Conservation (phyloP, 2,329 filamentous ascomycete species). For the Plenodomus biglobosus region DNA sequence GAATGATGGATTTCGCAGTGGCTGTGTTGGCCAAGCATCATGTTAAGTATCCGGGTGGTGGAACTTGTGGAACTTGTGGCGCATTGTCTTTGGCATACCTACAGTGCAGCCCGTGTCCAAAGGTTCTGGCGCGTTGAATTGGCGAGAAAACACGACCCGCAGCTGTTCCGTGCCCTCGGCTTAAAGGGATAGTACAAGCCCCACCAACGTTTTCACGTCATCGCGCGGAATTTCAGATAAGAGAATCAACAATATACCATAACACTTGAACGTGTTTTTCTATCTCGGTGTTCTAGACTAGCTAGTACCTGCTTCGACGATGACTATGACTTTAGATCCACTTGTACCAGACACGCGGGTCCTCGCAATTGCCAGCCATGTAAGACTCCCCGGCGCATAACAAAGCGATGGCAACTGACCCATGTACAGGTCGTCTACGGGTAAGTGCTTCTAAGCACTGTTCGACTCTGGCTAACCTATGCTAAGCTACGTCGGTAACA, state of each 20-base stretch:
- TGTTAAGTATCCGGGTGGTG: conserved; percentile 29
- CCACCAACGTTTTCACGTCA: conserved; percentile 39
- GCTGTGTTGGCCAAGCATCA: conserved; percentile 24
- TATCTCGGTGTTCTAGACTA: not conserved
- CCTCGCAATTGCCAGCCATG: conserved; percentile 91
- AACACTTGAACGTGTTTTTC: conserved; percentile 8
- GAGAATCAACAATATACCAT: conserved; percentile 34
- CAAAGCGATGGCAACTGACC: conserved; percentile 26
- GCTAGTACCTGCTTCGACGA: conserved; percentile 6
- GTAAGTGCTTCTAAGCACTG: conserved; percentile 53
- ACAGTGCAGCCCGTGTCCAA: conserved; percentile 24
- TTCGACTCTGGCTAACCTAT: conserved; percentile 21
- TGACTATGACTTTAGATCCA: conserved; percentile 39
- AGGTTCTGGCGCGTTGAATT: conserved; percentile 18
- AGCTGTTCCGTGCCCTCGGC: conserved; percentile 21
- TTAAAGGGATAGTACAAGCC: conserved; percentile 24
- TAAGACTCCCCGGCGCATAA: conserved; percentile 54
- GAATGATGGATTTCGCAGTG: conserved; percentile 52
- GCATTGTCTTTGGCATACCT: conserved; percentile 33
- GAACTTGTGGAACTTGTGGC: conserved; percentile 14
- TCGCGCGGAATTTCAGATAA: conserved; percentile 39
- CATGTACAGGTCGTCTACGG: conserved; percentile 67
- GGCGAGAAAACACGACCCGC: conserved; percentile 21
- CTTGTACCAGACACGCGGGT: conserved; percentile 66
- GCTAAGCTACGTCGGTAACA: conserved; percentile 90